Evolutionary conservation across 768 basidiomycete species (phyloP), one percentile per base, ranked within the genome.

Genomic region (Agaricus sinodeliciosus): DNA sequence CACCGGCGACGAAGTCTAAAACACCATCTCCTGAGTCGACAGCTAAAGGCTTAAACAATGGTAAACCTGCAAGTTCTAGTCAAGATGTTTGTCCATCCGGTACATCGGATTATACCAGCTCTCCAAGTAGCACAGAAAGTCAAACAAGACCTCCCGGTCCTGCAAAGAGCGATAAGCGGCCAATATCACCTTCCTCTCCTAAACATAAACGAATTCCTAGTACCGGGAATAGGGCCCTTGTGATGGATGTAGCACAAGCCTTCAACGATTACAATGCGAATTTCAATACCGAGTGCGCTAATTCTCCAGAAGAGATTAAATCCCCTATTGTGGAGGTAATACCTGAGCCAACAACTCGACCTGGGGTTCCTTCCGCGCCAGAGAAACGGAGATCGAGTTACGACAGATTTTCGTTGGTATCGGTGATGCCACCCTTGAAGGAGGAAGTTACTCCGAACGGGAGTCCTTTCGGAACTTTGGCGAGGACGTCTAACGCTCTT

Each of bases 191-290:
- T 3, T 66, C 74, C 0, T 72, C 77, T 4, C 61, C 67, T 3
- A 75, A 73, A 48, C 78, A 77, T 59, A 54, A 68, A 42, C 81
- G 85, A 18, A 83, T 84, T 48, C 80, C 85, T 4, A 87, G 80
- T 60, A 78, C 85, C 4, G 85, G 85, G 13, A 80, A 78, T 48
- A 72, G 89, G 55, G 79, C 84, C 16, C 80, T 81, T 12, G 86
- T 82, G 19, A 90, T 90, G 88, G 86, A 90, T 39, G 79, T 90
- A 9, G 86, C 85, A 2, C 84, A 83, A 62, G 76, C 78, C 8
- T 63, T 88, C 49, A 71, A 63, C 31, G 72, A 77, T 53, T 52
- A 59, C 36, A 27, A 56, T 47, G 15, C 45, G 8, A 42, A 13
- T 26, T 2, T 25, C 26, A 26, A 25, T 34, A 18, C 40, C 4